phyloP scores from a whole-genome alignment of 805 yeast genomes.

The Candida ortonii region DNA sequence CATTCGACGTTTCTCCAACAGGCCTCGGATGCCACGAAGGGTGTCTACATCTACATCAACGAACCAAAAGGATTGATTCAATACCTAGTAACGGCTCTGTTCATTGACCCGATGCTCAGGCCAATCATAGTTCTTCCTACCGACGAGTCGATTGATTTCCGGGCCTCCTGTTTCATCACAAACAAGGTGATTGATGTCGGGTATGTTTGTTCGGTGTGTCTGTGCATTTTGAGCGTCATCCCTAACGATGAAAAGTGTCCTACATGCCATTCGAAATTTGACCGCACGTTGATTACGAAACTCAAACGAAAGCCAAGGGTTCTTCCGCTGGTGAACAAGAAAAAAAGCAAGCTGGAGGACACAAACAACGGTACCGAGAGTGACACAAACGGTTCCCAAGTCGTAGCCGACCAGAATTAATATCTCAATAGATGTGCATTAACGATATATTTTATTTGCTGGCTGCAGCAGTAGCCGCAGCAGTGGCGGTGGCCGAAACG shows the following conservation, averaged over 20 bases:
- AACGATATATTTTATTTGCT: slow-evolving; percentile 1
- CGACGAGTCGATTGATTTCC: slow-evolving; percentile 80
- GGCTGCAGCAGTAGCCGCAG: slow-evolving; percentile 6
- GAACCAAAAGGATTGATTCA: slow-evolving; percentile 79
- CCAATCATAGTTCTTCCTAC: slow-evolving; percentile 78
- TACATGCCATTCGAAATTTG: slow-evolving; percentile 79
- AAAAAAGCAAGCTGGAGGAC: slow-evolving; percentile 19
- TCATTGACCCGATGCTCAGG: slow-evolving; percentile 81
- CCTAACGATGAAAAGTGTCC: slow-evolving; percentile 76
- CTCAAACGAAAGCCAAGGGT: slow-evolving; percentile 55
- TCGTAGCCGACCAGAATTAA: slow-evolving; percentile 1
- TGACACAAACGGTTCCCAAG: slow-evolving; percentile 5
- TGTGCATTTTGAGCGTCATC: slow-evolving; percentile 70
- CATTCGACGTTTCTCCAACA: slow-evolving; percentile 87
- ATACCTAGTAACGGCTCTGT: slow-evolving; percentile 75
- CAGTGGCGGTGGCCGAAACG: slow-evolving; percentile 11
- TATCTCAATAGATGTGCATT: no score
- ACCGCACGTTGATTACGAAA: slow-evolving; percentile 54
- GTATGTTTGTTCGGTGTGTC: slow-evolving; percentile 90
- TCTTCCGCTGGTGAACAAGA: slow-evolving; percentile 29
- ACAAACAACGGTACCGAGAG: slow-evolving; percentile 1
- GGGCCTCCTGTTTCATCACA: slow-evolving; percentile 91
- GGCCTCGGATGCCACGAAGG: slow-evolving; percentile 92
- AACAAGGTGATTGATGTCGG: slow-evolving; percentile 92
- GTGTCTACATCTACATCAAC: slow-evolving; percentile 71